A percentile compares a stretch with the other conserved stretches of the same genome.
Evolutionary conservation across 495 filamentous ascomycete genomes (phyloP).

Genomic region (Trypethelium eluteriae): DNA sequence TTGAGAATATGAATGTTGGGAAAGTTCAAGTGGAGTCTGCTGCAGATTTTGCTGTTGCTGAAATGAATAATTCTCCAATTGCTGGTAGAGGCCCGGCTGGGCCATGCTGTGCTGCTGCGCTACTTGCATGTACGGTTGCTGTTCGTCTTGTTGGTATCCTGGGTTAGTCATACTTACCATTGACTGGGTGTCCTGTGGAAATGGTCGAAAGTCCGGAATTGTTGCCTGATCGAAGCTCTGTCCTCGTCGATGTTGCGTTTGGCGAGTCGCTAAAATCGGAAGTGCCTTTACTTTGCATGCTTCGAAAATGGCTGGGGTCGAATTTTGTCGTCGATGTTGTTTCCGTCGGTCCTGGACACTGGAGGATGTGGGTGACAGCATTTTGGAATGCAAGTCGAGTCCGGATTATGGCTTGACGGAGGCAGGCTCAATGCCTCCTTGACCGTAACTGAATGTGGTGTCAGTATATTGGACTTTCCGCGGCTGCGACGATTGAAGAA

Average conservation of each 20-base stretch:
- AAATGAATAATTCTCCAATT: conserved; percentile 35
- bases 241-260: conserved; percentile 61
- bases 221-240: conserved; percentile 65
- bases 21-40: not conserved
- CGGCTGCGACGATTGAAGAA: conserved; percentile 32
- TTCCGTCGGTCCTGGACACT: conserved; percentile 61
- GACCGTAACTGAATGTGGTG: conserved; percentile 47
- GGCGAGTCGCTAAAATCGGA: conserved; percentile 48
- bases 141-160: conserved; percentile 46
- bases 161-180: conserved; percentile 58
- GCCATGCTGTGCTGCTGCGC: conserved; percentile 60
- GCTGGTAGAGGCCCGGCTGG: conserved; percentile 52
- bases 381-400: conserved; percentile 39
- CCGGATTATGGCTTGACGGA: conserved; percentile 16
- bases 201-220: conserved; percentile 39
- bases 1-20: conserved; percentile 15
- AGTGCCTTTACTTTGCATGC: conserved; percentile 54
- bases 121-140: conserved; percentile 61
- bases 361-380: conserved; percentile 70
- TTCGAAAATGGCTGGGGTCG: conserved; percentile 70
- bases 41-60: conserved; percentile 27
- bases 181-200: conserved; percentile 31
- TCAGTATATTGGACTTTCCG: conserved; percentile 46
- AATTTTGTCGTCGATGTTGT: conserved; percentile 81
- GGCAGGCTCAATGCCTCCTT: conserved; percentile 22